These are phyloP conservation scores for Leucaena leucocephala DNA, from an alignment of 306 rosid genomes.

Conservation along the genomic window DNA sequence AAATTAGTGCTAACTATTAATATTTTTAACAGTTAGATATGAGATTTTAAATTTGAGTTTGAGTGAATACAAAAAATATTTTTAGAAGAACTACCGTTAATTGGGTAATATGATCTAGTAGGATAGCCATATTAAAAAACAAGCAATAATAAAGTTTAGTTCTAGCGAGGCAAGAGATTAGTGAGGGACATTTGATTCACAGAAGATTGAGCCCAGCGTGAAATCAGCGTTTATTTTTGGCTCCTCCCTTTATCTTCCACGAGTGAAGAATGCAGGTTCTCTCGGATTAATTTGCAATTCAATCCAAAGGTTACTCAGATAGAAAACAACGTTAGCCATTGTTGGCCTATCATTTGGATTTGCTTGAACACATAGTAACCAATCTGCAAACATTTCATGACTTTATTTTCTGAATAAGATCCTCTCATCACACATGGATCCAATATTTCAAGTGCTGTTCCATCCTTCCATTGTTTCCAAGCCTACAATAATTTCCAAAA, in stretches of 20 bases:
- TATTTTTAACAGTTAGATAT: too few relatives aligned
- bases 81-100: too few relatives aligned
- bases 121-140: too few relatives aligned
- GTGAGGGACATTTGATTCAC: background rate
- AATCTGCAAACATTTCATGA: background rate
- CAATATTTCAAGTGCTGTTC: background rate
- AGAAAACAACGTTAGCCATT: background rate
- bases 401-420: background rate
- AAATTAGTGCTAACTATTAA: too few relatives aligned
- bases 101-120: too few relatives aligned
- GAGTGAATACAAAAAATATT: too few relatives aligned
- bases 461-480: constrained; percentile 1
- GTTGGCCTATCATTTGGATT: background rate
- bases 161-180: background rate
- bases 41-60: too few relatives aligned
- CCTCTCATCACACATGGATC: background rate
- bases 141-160: too few relatives aligned
- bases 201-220: background rate
- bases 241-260: background rate
- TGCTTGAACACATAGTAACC: background rate
- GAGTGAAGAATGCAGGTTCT: background rate
- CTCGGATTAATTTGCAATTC: background rate
- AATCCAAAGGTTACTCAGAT: background rate
- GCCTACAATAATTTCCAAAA: background rate
- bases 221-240: background rate